A percentile compares a stretch with the other conserved stretches of the same genome.
Conservation (phyloP, 2,329 filamentous ascomycete genomes). For the Colletotrichum euphorbiae region DNA sequence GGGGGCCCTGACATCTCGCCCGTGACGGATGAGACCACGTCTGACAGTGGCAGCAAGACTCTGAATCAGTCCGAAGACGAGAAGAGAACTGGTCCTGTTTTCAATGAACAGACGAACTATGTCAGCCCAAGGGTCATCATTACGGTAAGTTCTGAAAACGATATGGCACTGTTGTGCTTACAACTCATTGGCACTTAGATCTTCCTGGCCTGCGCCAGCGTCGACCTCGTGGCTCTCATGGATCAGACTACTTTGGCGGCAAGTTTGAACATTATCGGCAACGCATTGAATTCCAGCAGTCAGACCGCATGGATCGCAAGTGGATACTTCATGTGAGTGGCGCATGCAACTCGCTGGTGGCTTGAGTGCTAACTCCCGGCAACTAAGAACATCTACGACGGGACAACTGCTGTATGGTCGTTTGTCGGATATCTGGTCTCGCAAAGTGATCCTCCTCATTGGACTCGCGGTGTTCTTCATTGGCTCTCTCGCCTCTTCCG, state of each 20-base stretch:
- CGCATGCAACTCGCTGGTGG: not conserved
- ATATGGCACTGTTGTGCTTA: not conserved
- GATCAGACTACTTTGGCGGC: constrained; percentile 68
- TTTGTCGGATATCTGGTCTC: constrained; percentile 60
- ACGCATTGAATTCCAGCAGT: constrained; percentile 59
- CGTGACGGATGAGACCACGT: constrained; percentile 3
- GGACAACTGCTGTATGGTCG: constrained; percentile 60
- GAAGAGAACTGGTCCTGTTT: constrained; percentile 46
- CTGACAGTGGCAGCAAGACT: constrained; percentile 29
- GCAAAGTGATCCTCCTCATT: constrained; percentile 54
- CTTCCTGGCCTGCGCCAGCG: constrained; percentile 66
- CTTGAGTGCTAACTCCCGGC: not conserved
- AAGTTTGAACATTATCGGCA: constrained; percentile 66
- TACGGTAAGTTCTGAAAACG: constrained; percentile 51
- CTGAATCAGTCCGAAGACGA: constrained; percentile 39
- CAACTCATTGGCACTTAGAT: constrained; percentile 53
- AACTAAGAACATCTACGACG: constrained; percentile 55
- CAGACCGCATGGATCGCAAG: constrained; percentile 67
- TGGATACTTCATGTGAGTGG: constrained; percentile 65
- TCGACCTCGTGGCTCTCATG: constrained; percentile 67
- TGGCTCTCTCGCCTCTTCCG: constrained; percentile 57
- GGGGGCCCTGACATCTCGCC: not conserved
- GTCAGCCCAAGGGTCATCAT: constrained; percentile 63
- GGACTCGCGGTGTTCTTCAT: constrained; percentile 56
- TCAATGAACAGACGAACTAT: constrained; percentile 69